Conservation (phyloP, 371 early-diverging fungal species). For the Mortierella sp. region DNA sequence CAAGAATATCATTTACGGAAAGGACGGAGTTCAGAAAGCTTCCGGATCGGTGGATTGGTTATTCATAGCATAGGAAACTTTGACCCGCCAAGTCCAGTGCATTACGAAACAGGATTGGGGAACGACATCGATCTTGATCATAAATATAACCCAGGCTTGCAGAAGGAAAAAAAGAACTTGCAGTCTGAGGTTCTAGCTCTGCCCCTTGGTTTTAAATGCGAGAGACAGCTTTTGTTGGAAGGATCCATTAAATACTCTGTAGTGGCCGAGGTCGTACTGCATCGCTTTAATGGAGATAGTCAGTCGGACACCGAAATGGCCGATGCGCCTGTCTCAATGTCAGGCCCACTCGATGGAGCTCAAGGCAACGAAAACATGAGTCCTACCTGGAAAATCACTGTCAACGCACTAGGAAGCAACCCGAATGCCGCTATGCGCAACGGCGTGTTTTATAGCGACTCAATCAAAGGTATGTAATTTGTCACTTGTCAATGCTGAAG, state of each 20-base stretch:
- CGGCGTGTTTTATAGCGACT: slow-evolving; percentile 14
- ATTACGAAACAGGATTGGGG: slow-evolving; percentile 22
- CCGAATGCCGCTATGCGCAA: background rate
- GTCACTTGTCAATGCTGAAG: background rate
- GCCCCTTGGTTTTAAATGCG: slow-evolving; percentile 24
- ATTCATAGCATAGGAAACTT: slow-evolving; percentile 23
- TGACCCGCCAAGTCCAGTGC: background rate
- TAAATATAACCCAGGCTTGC: background rate
- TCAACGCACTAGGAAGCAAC: background rate
- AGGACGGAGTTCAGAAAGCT: background rate
- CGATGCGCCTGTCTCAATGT: background rate
- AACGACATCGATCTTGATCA: slow-evolving; percentile 24
- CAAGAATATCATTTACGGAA: background rate
- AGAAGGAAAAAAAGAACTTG: background rate
- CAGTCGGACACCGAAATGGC: background rate
- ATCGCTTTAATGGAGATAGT: background rate
- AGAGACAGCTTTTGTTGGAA: slow-evolving; percentile 3
- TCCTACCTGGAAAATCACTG: background rate
- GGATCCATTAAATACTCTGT: background rate
- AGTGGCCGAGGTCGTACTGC: slow-evolving; percentile 11
- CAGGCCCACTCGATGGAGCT: background rate
- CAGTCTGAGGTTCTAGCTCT: slow-evolving; percentile 14
- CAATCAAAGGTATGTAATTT: slow-evolving; percentile 7
- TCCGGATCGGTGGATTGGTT: slow-evolving; percentile 17
- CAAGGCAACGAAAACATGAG: background rate